A percentile compares a stretch with the other conserved stretches of the same genome.
phyloP scores from a whole-genome alignment of 1,284 basidiomycete species.

The Bjerkandera adusta region DNA sequence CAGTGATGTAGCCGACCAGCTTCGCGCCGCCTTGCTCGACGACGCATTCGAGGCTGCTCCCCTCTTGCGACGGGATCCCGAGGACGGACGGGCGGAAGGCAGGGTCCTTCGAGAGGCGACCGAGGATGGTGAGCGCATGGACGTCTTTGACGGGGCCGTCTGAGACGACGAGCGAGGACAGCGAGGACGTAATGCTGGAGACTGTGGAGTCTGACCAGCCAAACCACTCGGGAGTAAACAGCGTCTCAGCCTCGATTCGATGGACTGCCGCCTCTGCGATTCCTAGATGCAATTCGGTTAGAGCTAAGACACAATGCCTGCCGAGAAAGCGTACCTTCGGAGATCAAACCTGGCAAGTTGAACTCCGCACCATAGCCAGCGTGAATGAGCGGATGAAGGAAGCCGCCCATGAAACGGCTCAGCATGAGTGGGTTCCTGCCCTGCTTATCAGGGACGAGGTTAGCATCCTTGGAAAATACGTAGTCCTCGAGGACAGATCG shows the following conservation, averaged over 20 bases:
- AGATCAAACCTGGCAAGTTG: constrained; percentile 55
- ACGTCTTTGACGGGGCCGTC: constrained; percentile 21
- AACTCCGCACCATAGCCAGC: constrained; percentile 65
- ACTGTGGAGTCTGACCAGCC: constrained; percentile 12
- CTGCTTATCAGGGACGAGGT: constrained; percentile 34
- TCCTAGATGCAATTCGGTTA: constrained; percentile 28
- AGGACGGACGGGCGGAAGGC: constrained; percentile 37
- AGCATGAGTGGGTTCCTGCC: constrained; percentile 52
- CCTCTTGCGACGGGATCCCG: constrained; percentile 36
- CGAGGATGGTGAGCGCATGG: constrained; percentile 38
- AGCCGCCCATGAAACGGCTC: constrained; percentile 52
- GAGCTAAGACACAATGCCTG: not conserved
- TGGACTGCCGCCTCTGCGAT: constrained; percentile 37
- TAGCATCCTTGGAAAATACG: constrained; percentile 53
- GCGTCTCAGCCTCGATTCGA: constrained; percentile 18
- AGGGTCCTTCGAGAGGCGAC: constrained; percentile 37
- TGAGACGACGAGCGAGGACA: constrained; percentile 22
- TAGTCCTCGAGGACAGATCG: constrained; percentile 48
- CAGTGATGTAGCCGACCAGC: constrained; percentile 41
- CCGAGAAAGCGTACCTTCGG: constrained; percentile 46
- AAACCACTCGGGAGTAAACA: constrained; percentile 31
- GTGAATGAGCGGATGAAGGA: constrained; percentile 68
- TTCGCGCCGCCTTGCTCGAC: constrained; percentile 29
- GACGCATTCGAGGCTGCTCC: constrained; percentile 32
- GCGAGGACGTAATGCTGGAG: constrained; percentile 17